These are phyloP conservation scores for Wickerhamiella galacta DNA, from an alignment of 805 yeast species.

Conservation along the genomic window DNA sequence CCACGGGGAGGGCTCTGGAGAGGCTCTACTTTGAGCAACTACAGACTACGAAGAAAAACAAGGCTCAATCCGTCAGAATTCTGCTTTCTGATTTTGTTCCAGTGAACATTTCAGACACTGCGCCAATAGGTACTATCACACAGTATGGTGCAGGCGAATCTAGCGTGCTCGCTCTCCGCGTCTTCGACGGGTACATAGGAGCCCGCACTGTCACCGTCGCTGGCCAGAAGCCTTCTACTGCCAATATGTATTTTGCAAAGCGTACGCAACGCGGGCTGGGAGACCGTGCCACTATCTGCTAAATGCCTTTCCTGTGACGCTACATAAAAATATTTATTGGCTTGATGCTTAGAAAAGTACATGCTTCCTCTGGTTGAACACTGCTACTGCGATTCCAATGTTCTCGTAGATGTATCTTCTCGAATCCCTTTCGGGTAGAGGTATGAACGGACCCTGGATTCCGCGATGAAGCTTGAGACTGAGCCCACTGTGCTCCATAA, in stretches of 20 bases:
- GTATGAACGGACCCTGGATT: constrained; percentile 56
- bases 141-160: background rate
- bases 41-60: constrained; percentile 2
- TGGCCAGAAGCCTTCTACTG: constrained; percentile 10
- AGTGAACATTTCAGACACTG: background rate
- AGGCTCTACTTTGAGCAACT: constrained; percentile 12
- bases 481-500: constrained; percentile 67
- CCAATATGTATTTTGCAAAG: constrained; percentile 7
- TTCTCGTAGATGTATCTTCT: constrained; percentile 50
- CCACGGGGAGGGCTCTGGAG: constrained; percentile 13
- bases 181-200: constrained; percentile 12
- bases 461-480: constrained; percentile 42
- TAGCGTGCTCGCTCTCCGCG: constrained; percentile 8
- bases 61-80: constrained; percentile 6
- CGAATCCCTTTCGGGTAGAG: constrained; percentile 51
- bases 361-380: constrained; percentile 34
- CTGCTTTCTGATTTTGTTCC: constrained; percentile 8
- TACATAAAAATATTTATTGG: background rate
- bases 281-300: background rate
- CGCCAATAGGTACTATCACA: constrained; percentile 2
- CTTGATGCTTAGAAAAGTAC: background rate
- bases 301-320: background rate
- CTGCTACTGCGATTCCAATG: constrained; percentile 66
- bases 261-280: constrained; percentile 3
- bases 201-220: constrained; percentile 12